These are phyloP conservation scores for Botrytis byssoidea DNA, from an alignment of 2,329 filamentous ascomycete genomes.

Conservation along the genomic window DNA sequence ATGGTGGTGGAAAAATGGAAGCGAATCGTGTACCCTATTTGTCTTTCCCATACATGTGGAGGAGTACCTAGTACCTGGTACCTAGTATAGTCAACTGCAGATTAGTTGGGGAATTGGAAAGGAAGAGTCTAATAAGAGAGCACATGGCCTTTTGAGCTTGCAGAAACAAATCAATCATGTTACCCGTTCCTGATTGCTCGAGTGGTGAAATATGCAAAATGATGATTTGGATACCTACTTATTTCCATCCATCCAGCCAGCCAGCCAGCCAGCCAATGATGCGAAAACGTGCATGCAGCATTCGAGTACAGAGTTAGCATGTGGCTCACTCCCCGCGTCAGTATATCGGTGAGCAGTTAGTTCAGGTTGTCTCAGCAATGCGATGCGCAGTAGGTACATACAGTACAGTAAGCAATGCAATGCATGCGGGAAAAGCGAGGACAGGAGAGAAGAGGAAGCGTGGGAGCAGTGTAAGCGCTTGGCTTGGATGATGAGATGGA, in stretches of 20 bases:
- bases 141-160: background rate
- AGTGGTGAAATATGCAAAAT: background rate
- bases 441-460: background rate
- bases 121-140: background rate
- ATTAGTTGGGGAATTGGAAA: background rate
- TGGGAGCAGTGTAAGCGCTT: background rate
- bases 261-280: background rate
- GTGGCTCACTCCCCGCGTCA: background rate
- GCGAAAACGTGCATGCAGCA: background rate
- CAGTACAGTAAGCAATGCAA: no score
- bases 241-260: background rate
- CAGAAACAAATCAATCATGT: background rate
- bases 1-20: no score
- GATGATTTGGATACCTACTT: background rate
- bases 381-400: no score
- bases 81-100: background rate
- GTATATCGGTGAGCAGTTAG: background rate
- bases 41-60: no score
- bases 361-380: background rate
- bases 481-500: background rate
- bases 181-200: no score
- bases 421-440: no score
- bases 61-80: background rate
- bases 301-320: background rate
- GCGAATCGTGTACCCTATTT: no score